Percentiles rank a stretch among this genome's conserved stretches.
Evolutionary conservation across 257 asterid genomes (phyloP).

Genomic region (Ballota nigra): DNA sequence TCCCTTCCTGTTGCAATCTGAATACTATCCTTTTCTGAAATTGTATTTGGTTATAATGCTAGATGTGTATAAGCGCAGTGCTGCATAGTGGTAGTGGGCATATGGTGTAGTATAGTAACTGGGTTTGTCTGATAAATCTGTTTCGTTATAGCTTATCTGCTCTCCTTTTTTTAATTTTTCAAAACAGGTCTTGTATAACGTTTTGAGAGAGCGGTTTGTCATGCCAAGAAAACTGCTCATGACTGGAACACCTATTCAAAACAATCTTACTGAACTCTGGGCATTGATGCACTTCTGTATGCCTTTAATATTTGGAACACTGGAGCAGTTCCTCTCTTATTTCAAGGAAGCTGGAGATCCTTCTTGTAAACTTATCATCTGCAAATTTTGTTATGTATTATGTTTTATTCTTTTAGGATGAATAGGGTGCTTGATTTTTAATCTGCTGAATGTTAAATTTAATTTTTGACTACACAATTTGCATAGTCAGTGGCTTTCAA

Average conservation of each 20-base stretch:
- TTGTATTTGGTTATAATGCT: slow-evolving; percentile 3
- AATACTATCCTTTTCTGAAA: neutral
- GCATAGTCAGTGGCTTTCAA: neutral
- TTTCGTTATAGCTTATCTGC: neutral
- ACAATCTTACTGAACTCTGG: slow-evolving; percentile 92
- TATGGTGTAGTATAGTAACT: slow-evolving; percentile 7
- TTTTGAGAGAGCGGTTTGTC: slow-evolving; percentile 60
- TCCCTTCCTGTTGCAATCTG: neutral
- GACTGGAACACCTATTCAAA: slow-evolving; percentile 98
- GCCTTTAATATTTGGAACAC: slow-evolving; percentile 76
- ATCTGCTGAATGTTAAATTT: neutral
- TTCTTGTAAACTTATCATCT: slow-evolving; percentile 45
- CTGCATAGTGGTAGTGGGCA: neutral
- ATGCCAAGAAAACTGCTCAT: slow-evolving; percentile 88
- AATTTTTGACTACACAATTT: neutral
- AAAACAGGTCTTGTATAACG: slow-evolving; percentile 73
- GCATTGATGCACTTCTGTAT: slow-evolving; percentile 87
- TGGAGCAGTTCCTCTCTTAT: slow-evolving; percentile 66
- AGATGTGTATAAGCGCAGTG: neutral
- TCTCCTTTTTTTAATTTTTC: neutral
- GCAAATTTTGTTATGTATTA: neutral
- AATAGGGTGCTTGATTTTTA: neutral
- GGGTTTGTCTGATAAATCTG: slow-evolving; percentile 3
- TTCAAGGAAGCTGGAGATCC: slow-evolving; percentile 94
- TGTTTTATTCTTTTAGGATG: slow-evolving; percentile 4